Evolutionary conservation across 768 basidiomycete genomes (phyloP), one percentile per base, ranked within the genome.

Genomic region (Hirschioporus abietinus): DNA sequence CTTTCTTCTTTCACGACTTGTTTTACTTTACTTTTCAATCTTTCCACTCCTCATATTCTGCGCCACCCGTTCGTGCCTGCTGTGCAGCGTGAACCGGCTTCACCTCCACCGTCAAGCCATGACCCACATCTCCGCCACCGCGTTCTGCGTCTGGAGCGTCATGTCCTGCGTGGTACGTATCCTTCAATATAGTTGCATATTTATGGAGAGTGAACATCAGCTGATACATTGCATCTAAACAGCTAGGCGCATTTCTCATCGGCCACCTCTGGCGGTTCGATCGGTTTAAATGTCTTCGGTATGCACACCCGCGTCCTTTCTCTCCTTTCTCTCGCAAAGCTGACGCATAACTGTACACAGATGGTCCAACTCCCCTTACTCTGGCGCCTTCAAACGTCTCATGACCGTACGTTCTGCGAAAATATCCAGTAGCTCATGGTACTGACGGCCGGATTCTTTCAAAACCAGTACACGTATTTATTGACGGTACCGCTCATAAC

Each of bases 211-310:
- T n/a, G n/a, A n/a, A n/a, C n/a, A n/a, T n/a, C n/a, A n/a, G n/a
- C n/a, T n/a, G n/a, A n/a, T n/a, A n/a, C n/a, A n/a, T n/a, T n/a
- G 30, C 8, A 8, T 30, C 30, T 30, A 30, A 30, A 61, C 64
- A 92, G 90, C 76, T 90, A 7, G 84, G 82, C 0, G 71, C 71
- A 2, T 92, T 92, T 72, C 79, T 92, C 7, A 18, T 92, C 1
- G 88, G 84, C 73, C 91, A 93, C 72, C 76, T 93, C 64, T 93
- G 89, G 88, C 87, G 88, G 6, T 93, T 90, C 72, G 92, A 93
- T 74, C 82, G 83, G 66, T 93, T 93, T 80, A 84, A 82, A 70
- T 92, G 90, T 73, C 73, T 93, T 64, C 86, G 72, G 89, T 90
- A 67, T 69, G 83, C 72, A 8, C 8, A n/a, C n/a, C n/a, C n/a